Evolutionary conservation across 768 basidiomycete genomes (phyloP), one percentile per base, ranked within the genome.

Genomic region (Auricularia sp.): DNA sequence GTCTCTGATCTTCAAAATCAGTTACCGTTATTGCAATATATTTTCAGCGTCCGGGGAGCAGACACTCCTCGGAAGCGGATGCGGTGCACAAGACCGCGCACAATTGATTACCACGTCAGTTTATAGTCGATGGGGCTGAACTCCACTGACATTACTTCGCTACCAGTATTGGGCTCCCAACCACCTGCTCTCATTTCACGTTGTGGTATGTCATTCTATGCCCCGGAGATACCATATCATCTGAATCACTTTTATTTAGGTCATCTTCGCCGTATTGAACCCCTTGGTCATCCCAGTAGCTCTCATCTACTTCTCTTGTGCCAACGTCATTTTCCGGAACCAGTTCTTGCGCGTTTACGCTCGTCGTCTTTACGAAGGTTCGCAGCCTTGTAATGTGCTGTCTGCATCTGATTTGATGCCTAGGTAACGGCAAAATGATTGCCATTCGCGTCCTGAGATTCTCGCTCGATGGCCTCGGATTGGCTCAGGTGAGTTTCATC

Each of bases 381-480:
- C 10, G 29, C 23, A 11, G 29, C 29, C 29, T 56, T 21, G 14
- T 16, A 29, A 21, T 23, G 34, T 33, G n/a, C 18, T 7, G 7
- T 54, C 29, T 54, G 18, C 29, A n/a, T 18, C 18, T 18, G 53
- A 54, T 54, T 42, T 1, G 29, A 8, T 54, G 29, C 18, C 53
- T 54, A 59, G 56, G 56, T 10, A 68, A 69, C 44, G 68, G 68
- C 21, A 63, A 43, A n/a, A 61, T 66, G 39, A 44, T 69, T 36
- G 39, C 64, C 33, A 64, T 68, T 36, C 63, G 68, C 33, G 66
- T 68, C 36, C 33, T 77, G 23, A 71, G 77, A 59, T 78, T 75
- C 63, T 76, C 75, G 36, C 59, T 76, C 11, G 77, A 78, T 68
- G 77, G 74, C 33, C 62, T 76, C 16, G 69, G 70, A 11, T 44